Evolutionary conservation across 345 rosid genomes (phyloP).

Genomic region (Eucalyptus sp.): DNA sequence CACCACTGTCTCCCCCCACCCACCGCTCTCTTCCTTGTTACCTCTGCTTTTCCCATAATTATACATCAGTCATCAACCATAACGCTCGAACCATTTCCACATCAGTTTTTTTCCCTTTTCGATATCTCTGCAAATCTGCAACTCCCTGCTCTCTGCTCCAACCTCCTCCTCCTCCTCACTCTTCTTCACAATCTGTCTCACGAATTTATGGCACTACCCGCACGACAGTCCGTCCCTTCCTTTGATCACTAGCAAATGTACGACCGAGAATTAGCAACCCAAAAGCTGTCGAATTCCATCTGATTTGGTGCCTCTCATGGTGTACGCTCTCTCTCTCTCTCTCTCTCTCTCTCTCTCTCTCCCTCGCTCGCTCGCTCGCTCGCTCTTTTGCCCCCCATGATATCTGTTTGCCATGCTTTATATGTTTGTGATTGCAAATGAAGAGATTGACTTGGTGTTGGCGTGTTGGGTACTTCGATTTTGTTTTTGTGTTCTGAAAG

Average conservation of each 20-base stretch:
- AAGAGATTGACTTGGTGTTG: background rate
- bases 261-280: background rate
- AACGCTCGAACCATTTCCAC: background rate
- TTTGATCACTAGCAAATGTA: background rate
- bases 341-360: background rate
- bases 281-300: background rate
- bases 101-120: background rate
- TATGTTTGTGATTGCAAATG: background rate
- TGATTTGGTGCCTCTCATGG: background rate
- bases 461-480: background rate
- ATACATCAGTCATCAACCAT: constrained; percentile 16
- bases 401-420: background rate
- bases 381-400: background rate
- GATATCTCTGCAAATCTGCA: background rate
- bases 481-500: background rate
- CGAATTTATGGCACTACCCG: background rate
- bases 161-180: background rate
- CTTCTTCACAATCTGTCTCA: background rate
- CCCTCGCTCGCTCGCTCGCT: background rate
- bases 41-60: constrained; percentile 50
- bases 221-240: background rate
- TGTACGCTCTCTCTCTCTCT: background rate
- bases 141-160: background rate
- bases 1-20: constrained; percentile 36
- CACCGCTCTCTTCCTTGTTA: constrained; percentile 15